Evolutionary conservation across 2,329 filamentous ascomycete genomes (phyloP), one percentile per base, ranked within the genome.

Genomic region (Aureobasidium pullulans): DNA sequence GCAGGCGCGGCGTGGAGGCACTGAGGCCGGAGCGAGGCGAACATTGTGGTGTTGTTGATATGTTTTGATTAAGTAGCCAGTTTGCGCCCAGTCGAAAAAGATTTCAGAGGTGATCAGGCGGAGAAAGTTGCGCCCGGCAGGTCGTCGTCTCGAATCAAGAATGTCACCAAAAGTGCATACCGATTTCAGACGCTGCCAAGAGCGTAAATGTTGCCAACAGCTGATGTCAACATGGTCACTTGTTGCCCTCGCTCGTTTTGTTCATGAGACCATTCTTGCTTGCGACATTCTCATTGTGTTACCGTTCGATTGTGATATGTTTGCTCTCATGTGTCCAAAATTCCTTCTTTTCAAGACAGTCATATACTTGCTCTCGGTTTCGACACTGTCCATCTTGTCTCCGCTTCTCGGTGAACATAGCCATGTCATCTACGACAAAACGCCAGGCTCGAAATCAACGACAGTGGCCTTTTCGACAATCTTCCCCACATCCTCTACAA

Each of bases 371-470:
- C n/a, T n/a, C n/a, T n/a, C n/a, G n/a, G n/a, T n/a, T n/a, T n/a
- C n/a, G n/a, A n/a, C n/a, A n/a, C n/a, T n/a, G n/a, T n/a, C n/a
- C n/a, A n/a, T n/a, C n/a, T n/a, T n/a, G n/a, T n/a, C n/a, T n/a
- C n/a, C n/a, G n/a, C n/a, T n/a, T n/a, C n/a, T n/a, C n/a, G n/a
- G n/a, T n/a, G n/a, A n/a, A n/a, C n/a, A n/a, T n/a, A n/a, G n/a
- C n/a, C n/a, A n/a, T n/a, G n/a, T n/a, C n/a, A n/a, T n/a, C n/a
- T n/a, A n/a, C n/a, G n/a, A n/a, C 63, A 84, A 72, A 66, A 75
- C 75, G 0, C 81, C 82, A 9, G 78, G 75, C 47, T 71, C 73
- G 71, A 86, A 88, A 68, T 88, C 84, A 2, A 88, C 68, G 0
- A 87, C 82, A 60, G 79, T 76, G 2, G 78, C 78, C 66, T 81